Evolutionary conservation across 345 rosid genomes (phyloP), one percentile per base, ranked within the genome.

Genomic region (Aquilaria malaccensis): DNA sequence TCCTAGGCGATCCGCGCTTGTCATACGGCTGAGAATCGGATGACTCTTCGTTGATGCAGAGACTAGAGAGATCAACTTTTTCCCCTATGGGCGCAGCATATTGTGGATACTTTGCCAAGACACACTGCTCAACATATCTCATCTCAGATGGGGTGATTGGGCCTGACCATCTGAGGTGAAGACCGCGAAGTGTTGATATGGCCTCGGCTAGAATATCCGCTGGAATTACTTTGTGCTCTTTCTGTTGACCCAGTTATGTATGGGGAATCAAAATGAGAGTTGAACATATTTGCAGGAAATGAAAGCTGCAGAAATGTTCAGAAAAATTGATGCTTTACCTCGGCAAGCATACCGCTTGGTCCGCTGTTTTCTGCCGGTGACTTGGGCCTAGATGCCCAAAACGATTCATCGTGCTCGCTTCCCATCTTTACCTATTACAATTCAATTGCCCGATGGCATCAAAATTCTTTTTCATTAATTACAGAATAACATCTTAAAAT

Each of bases 141-240:
- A 84, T 83, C 74, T 86, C 93, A 5, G 66, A 69, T 0, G 79
- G 85, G 0, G 93, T 86, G 56, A 83, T 86, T 2, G 93, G 87
- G 5, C 84, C 87, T 4, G 89, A 86, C 85, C 93, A 86, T 63
- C 93, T 71, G 22, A 86, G 78, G 74, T 77, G 88, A 33, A 86
- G 77, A 4, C 88, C 83, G 0, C 68, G 73, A 45, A 83, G 66
- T 0, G 85, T 79, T 9, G 83, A 76, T 48, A 83, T 83, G 52
- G 88, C 88, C 70, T 80, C 88, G 7, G 85, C 88, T 46, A 83
- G 64, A 22, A 83, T 11, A 63, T 83, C 77, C 13, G 88, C 83
- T 13, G 88, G 88, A 47, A 83, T 76, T 60, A 83, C 55, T 0
- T 77, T 47, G 29, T 74, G 73, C 1, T 65, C 66, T 63, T 78